These are phyloP conservation scores for Aspergillus sp. DNA, from an alignment of 2,329 filamentous ascomycete genomes.

Conservation along the genomic window DNA sequence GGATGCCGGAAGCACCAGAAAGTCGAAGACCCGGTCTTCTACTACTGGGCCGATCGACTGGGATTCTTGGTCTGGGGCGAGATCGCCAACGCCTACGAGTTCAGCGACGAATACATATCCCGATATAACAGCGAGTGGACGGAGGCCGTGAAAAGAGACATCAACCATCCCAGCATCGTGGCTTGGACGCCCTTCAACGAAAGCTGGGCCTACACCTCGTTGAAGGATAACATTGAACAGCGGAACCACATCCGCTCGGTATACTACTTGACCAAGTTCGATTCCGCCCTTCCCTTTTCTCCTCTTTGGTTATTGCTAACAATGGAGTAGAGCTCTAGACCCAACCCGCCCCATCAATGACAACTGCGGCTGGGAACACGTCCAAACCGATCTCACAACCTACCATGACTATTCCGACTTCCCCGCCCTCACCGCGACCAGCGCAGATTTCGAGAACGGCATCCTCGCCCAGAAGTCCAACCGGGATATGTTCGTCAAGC, in stretches of 20 bases:
- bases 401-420: conserved; percentile 69
- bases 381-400: conserved; percentile 62
- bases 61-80: conserved; percentile 69
- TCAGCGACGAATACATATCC: conserved; percentile 57
- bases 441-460: conserved; percentile 48
- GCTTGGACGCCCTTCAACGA: conserved; percentile 68
- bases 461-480: conserved; percentile 57
- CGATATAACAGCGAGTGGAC: conserved; percentile 66
- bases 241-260: conserved; percentile 64
- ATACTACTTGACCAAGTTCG: conserved; percentile 63
- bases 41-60: conserved; percentile 65
- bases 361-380: conserved; percentile 72
- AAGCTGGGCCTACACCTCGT: conserved; percentile 62
- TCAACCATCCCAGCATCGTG: conserved; percentile 65
- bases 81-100: conserved; percentile 67
- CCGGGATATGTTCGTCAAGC: conserved; percentile 55
- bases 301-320: neutral
- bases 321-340: conserved; percentile 50
- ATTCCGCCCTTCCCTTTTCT: neutral
- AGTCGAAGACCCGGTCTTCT: conserved; percentile 65
- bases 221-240: conserved; percentile 58
- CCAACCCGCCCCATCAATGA: conserved; percentile 66
- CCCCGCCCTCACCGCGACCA: conserved; percentile 55
- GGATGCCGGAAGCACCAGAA: conserved; percentile 69
- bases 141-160: conserved; percentile 61